These are phyloP conservation scores for Misopates orontium DNA, from an alignment of 257 asterid species.

Conservation along the genomic window DNA sequence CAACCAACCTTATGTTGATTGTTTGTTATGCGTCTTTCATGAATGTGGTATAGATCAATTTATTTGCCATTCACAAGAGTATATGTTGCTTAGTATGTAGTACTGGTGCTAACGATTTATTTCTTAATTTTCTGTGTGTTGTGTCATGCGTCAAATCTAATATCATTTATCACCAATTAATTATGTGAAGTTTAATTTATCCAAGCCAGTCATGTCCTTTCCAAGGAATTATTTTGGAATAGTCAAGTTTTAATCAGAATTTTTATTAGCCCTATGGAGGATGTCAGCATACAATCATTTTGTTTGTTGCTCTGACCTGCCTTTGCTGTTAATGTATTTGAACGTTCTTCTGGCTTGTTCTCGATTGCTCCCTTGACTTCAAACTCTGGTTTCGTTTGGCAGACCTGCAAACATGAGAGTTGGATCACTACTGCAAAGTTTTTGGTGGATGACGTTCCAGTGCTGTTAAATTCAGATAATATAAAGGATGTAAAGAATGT, in stretches of 20 bases:
- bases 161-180: neutral
- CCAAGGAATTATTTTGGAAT: constrained; percentile 10
- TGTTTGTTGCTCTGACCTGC: constrained; percentile 2
- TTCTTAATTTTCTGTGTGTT: neutral
- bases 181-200: neutral
- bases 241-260: neutral
- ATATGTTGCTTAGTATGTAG: neutral
- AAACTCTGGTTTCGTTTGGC: constrained; percentile 30
- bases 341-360: constrained; percentile 17
- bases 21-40: neutral
- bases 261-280: neutral
- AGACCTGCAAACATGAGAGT: constrained; percentile 97
- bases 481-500: constrained; percentile 61
- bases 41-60: neutral
- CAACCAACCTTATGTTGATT: neutral
- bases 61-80: neutral
- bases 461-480: constrained; percentile 53
- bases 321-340: neutral
- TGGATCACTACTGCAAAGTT: constrained; percentile 80
- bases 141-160: constrained; percentile 1
- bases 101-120: neutral
- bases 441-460: constrained; percentile 83
- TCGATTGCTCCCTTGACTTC: constrained; percentile 23
- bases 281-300: constrained; percentile 1
- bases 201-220: neutral